A percentile compares a stretch with the other conserved stretches of the same genome.
These are phyloP conservation scores for Talaromyces wortmannii DNA, from an alignment of 495 filamentous ascomycete genomes.

Conservation along the genomic window DNA sequence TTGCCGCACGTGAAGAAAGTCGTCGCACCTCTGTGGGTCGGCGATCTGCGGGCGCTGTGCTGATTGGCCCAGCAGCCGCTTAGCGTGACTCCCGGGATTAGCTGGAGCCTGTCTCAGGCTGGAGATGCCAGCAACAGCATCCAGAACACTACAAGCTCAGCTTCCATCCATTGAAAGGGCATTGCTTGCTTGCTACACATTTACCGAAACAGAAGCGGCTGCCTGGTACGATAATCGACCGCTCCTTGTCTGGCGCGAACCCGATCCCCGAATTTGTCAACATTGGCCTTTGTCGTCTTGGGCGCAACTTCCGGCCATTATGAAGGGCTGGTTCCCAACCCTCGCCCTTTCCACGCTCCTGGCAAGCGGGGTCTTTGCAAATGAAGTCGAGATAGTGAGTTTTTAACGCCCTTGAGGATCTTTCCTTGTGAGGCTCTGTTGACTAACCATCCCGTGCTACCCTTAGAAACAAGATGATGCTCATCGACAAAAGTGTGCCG, in stretches of 20 bases:
- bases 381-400: conserved; percentile 58
- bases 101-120: neutral
- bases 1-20: neutral
- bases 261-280: neutral
- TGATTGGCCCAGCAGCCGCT: neutral
- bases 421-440: neutral
- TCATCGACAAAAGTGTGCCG: conserved; percentile 82
- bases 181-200: no score
- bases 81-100: neutral
- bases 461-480: conserved; percentile 64
- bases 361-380: conserved; percentile 47
- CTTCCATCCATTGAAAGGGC: no score
- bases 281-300: neutral
- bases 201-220: no score
- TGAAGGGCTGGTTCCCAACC: conserved; percentile 48
- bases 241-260: no score
- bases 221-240: no score
- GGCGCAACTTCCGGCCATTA: conserved; percentile 18
- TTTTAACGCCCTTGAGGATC: conserved; percentile 5
- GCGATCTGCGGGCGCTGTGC: neutral
- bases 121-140: conserved; percentile 3
- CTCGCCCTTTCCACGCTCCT: conserved; percentile 41
- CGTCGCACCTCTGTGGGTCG: neutral
- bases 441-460: conserved; percentile 1
- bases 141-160: no score